Percentiles rank a stretch among this genome's conserved stretches.
phyloP scores from a whole-genome alignment of 768 basidiomycete species.

The Scleroderma citrinum region DNA sequence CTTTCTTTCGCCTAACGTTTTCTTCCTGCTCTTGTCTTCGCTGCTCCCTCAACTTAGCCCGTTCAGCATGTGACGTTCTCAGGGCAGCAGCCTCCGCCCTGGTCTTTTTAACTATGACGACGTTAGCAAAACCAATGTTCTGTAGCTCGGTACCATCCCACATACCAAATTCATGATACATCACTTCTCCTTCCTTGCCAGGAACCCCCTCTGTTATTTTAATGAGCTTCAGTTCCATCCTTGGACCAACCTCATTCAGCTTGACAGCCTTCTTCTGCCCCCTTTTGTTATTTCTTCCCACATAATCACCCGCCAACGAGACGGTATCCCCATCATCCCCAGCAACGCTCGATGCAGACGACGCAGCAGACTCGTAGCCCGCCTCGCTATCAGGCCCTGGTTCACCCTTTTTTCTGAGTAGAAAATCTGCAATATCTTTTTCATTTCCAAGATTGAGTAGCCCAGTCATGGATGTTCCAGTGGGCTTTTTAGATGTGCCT shows the following conservation, averaged over 20 bases:
- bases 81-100: slow-evolving; percentile 65
- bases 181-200: slow-evolving; percentile 87
- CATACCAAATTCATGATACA: slow-evolving; percentile 93
- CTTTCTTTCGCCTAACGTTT: slow-evolving; percentile 84
- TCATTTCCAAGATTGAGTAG: slow-evolving; percentile 82
- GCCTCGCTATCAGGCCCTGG: slow-evolving; percentile 49
- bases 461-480: slow-evolving; percentile 24
- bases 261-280: slow-evolving; percentile 88
- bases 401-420: slow-evolving; percentile 67
- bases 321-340: slow-evolving; percentile 80
- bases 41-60: slow-evolving; percentile 68
- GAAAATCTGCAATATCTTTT: slow-evolving; percentile 92
- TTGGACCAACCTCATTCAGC: slow-evolving; percentile 90
- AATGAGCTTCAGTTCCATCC: slow-evolving; percentile 88
- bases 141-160: slow-evolving; percentile 5
- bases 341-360: slow-evolving; percentile 75
- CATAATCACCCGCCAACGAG: slow-evolving; percentile 86
- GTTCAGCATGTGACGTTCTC: slow-evolving; percentile 71
- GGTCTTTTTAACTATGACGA: slow-evolving; percentile 74
- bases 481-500: slow-evolving; percentile 36
- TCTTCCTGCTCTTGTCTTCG: slow-evolving; percentile 85
- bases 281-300: slow-evolving; percentile 89
- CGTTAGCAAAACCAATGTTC: background rate
- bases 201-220: slow-evolving; percentile 94
- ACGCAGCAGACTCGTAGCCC: slow-evolving; percentile 76